Evolutionary conservation across 2,329 filamentous ascomycete species (phyloP), one percentile per base, ranked within the genome.

Genomic region (Fusarium sp.): DNA sequence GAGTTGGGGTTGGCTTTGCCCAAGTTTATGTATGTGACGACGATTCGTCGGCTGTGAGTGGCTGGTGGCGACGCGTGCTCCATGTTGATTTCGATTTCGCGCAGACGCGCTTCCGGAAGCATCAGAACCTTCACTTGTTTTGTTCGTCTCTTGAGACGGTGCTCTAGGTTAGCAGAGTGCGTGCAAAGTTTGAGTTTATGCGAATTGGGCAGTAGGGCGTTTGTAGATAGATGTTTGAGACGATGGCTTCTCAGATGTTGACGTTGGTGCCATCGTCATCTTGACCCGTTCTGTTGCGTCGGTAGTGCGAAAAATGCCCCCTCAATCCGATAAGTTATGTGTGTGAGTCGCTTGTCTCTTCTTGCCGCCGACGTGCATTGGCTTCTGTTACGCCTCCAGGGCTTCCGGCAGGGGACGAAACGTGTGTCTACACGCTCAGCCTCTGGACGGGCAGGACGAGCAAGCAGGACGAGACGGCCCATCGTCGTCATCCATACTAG

Each of bases 321-420:
- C 71, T 71, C 52, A 61, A 56, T 65, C 68, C 65, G 59, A 68
- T 63, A 70, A 41, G 68, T 57, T 74, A 65, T 65, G 64, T 69
- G 68, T 35, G 18, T 60, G 50, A 65, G 37, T 69, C 58, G 50
- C 48, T 67, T 71, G 71, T 74, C 39, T 75, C 52, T 70, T 69
- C 68, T 75, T 75, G 61, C 66, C 72, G 69, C 72, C 69, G 58
- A 58, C 72, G 50, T 70, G 69, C 65, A 74, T 63, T 57, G 65
- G 66, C 72, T 63, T 43, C 22, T 22, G 24, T 22, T 52, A 54
- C 61, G 50, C 62, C 33, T n/a, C 31, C 31, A 63, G 58, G 48
- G 65, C 65, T 69, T 75, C n/a, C 41, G 37, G 60, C 72, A 75
- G 61, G 69, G 68, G 69, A 67, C 48, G 69, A 75, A 75, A 73